Base-by-base conservation (phyloP, 169 alveolate species). In the Perkinsus olseni region DNA sequence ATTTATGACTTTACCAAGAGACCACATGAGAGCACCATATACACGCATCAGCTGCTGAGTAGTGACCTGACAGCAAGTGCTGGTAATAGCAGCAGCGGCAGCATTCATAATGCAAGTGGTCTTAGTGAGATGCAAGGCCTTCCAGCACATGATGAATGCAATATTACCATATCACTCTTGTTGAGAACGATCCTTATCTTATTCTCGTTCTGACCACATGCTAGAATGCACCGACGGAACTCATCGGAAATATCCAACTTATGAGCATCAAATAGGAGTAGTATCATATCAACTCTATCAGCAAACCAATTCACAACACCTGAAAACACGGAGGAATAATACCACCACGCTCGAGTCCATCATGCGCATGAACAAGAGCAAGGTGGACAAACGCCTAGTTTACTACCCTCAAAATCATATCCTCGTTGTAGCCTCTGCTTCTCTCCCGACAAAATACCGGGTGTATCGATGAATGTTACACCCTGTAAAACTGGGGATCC, bases 21-120 rank as follows among this genome's bases (percentile, higher is more conserved):
- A 94, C 97, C 97, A 95, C 97, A 96, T 96, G n/a, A 95, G 94
- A 38, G 97, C 97, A 38, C 98, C 98, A 92, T 96, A 96, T n/a
- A 96, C 97, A 20, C 98, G 95, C 97, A 96, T 94, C 82, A 96
- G 96, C 94, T 96, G 98, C 95, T 96, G 97, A 37, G 97, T 95
- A 50, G 96, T 92, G 82, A 95, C 93, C 51, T 92, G 74, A 39
- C 45, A 93, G 20, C 6, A 10, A 45, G 6, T 10, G 62, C n/a
- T n/a, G 62, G 17, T 45, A 45, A 45, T 45, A 45, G 6, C 6
- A 45, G 24, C 6, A 45, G 62, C 62, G 62, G 24, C 62, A 45
- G 62, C 62, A 45, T 45, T 45, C 11, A 38, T 90, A 13, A 8
- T 36, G n/a, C n/a, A n/a, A n/a, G n/a, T n/a, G n/a, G n/a, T n/a